Percentiles rank a stretch among this genome's conserved stretches.
Evolutionary conservation across 345 rosid species (phyloP).

Genomic region (Populus deltoides): DNA sequence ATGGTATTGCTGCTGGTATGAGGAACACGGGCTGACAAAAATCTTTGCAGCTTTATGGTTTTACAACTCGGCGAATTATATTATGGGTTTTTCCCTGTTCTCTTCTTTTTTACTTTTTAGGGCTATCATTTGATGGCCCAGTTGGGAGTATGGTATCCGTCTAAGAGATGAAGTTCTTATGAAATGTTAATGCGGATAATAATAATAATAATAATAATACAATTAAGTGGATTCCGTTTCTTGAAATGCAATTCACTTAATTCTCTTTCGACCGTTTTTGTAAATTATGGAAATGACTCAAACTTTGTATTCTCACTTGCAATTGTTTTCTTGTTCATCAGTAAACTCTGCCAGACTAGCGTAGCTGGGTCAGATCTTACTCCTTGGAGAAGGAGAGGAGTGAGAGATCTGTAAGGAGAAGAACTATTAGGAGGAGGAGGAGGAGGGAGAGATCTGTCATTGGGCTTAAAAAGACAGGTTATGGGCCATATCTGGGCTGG

Average conservation of each 20-base stretch:
- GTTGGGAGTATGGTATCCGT: neutral
- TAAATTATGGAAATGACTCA: neutral
- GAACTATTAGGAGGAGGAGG: too few relatives aligned
- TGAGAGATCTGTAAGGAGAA: too few relatives aligned
- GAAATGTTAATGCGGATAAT: neutral
- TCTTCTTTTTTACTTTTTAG: too few relatives aligned
- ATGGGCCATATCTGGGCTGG: neutral
- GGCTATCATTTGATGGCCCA: neutral
- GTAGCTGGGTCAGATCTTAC: neutral
- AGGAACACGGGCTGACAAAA: conserved; percentile 59
- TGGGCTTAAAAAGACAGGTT: neutral
- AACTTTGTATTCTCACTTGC: neutral
- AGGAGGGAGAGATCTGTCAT: neutral
- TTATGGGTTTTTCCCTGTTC: neutral
- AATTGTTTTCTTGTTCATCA: neutral
- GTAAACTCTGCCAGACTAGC: neutral
- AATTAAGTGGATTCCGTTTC: neutral
- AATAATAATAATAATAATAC: neutral
- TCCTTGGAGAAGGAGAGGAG: too few relatives aligned
- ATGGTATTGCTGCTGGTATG: conserved; percentile 97
- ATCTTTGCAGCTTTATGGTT: neutral
- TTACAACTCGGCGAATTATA: neutral
- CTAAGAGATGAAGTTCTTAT: neutral
- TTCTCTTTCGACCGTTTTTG: neutral
- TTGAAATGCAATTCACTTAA: neutral